Base-by-base conservation (phyloP, 192 early-diverging fungal species). In the Backusella australiensis region DNA sequence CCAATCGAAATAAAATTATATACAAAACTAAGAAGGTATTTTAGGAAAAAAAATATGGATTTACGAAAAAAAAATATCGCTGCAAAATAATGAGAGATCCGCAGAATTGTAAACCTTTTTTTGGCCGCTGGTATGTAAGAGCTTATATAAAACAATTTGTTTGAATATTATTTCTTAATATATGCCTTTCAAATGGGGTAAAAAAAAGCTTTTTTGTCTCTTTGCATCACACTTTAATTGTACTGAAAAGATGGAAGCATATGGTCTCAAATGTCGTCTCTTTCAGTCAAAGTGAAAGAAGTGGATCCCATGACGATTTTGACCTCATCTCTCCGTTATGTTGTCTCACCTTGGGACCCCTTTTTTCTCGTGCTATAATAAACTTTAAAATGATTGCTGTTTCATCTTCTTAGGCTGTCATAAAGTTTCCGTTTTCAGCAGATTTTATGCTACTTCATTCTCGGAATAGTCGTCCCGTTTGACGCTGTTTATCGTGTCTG, bases 231-330 rank as follows among this genome's bases (percentile, higher is more conserved):
- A 59, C 53, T 26, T 59, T 59, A 21, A 59, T 26, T 59, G 53
- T 59, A 26, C 26, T 23, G 8, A 59, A 56, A 59, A 59, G 23
- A 59, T 53, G 34, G 53, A 73, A 63, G 39, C 72, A 63, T 46
- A 73, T 73, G 72, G 72, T 73, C 72, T 73, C 72, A 73, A 73
- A 73, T 73, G 72, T 73, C 72, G 69, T 71, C 35, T 46, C 29
- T 41, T 71, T 41, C 42, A 71, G 35, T 36, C 67, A 59, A 59
- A 12, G 23, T 59, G 23, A 12, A 59, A 59, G 23, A 59, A 59
- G 23, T 59, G 53, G 3, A 59, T 59, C 53, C 53, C 53, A 26
- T 59, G 53, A 59, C 53, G 53, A 59, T 59, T 59, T 59, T 59
- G 53, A 59, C 53, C 41, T 71, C 23, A 29, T 19, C 69, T 23